phyloP scores from a whole-genome alignment of 306 rosid species.

The Cicer bijugum region DNA sequence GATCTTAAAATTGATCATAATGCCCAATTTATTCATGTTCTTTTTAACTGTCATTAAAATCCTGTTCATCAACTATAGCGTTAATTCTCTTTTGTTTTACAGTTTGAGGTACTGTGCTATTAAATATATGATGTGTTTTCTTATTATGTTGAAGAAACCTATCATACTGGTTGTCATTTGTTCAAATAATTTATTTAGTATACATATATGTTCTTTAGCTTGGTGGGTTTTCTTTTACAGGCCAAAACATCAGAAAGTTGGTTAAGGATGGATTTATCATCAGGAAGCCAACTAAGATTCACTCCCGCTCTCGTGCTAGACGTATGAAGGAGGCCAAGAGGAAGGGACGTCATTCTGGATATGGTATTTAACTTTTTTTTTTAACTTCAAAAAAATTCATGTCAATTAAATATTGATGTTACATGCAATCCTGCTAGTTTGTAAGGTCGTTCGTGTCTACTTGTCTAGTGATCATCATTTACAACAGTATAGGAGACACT shows the following conservation, averaged over 20 bases:
- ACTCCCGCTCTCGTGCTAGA: slow-evolving; percentile 94
- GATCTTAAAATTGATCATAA: not conserved
- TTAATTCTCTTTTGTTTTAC: not conserved
- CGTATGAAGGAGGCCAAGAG: slow-evolving; percentile 91
- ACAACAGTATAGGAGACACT: too few species aligned
- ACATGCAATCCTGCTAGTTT: not conserved
- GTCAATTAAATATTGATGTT: too few species aligned
- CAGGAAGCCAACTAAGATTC: slow-evolving; percentile 96
- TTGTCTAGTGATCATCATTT: too few species aligned
- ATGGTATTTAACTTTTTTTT: slow-evolving; percentile 54
- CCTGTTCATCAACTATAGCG: not conserved
- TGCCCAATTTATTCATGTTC: not conserved
- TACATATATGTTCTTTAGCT: not conserved
- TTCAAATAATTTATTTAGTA: not conserved
- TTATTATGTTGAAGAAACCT: not conserved
- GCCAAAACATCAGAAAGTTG: slow-evolving; percentile 87
- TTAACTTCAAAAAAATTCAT: too few species aligned
- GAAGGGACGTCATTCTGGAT: slow-evolving; percentile 97
- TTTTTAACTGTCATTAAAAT: not conserved
- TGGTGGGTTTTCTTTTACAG: slow-evolving; percentile 33
- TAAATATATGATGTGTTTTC: not conserved
- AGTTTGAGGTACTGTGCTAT: not conserved
- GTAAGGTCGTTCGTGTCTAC: not conserved
- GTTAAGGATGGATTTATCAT: slow-evolving; percentile 95
- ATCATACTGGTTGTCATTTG: not conserved